Evolutionary conservation across 2,329 filamentous ascomycete species (phyloP), one percentile per base, ranked within the genome.

Genomic region (Neofusicoccum laricinum): DNA sequence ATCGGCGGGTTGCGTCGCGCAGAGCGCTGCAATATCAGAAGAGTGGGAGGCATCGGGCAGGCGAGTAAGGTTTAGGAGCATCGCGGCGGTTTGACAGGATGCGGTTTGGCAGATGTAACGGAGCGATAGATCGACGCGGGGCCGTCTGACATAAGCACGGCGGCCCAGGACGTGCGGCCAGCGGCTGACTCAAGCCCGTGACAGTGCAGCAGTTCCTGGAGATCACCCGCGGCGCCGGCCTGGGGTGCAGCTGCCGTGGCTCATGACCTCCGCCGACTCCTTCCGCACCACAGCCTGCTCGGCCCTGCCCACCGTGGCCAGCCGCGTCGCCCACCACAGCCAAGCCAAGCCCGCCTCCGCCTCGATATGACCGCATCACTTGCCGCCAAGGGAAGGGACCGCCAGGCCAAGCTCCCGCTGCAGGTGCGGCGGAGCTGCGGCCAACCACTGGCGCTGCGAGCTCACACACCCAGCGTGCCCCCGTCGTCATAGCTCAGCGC

Each of bases 141-240:
- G 36, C 11, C 36, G 36, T 38, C 36, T 38, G 36, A 38, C 25
- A 30, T 30, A 30, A 30, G 25, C 25, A 30, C 36, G 10, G 11
- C 10, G 36, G 36, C 36, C 25, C 25, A 38, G 10, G 5, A 15
- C 14, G 14, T 8, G 36, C 4, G 36, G 10, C 11, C 36, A 38
- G 36, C 36, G 36, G 36, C 36, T 38, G 36, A 38, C 36, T 11
- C 36, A 38, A 3, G 19, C 21, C 51, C 21, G 51, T 43, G 51
- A 45, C 51, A 25, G 38, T 43, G 51, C 51, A 43, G 12, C 15
- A 12, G 51, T 57, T n/a, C 51, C 51, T 57, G 51, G 51, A 57
- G 51, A 57, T 57, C 51, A 57, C 51, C 51, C 51, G 51, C 51
- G 30, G 51, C 51, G 38, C 38, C 51, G 14, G 12, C 14, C 36